A percentile compares a stretch with the other conserved stretches of the same genome.
These are phyloP conservation scores for Penicillium sp. DNA, from an alignment of 2,329 filamentous ascomycete genomes.

Conservation along the genomic window DNA sequence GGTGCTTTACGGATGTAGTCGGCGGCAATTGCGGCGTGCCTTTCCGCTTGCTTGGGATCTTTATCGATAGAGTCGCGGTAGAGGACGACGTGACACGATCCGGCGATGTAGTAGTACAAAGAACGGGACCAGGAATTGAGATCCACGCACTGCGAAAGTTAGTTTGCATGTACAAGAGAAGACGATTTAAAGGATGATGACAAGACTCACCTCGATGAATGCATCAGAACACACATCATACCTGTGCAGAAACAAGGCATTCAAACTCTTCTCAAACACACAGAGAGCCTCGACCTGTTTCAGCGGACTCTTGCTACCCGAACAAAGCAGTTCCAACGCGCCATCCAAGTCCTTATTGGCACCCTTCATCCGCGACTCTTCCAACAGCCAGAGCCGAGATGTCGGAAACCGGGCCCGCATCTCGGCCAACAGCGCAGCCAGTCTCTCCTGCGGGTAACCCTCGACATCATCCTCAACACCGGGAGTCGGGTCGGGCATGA, in stretches of 20 bases:
- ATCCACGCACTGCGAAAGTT: conserved; percentile 54
- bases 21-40: conserved; percentile 60
- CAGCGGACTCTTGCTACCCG: conserved; percentile 62
- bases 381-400: conserved; percentile 78
- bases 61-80: conserved; percentile 54
- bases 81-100: conserved; percentile 69
- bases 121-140: conserved; percentile 88
- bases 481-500: conserved; percentile 56
- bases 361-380: conserved; percentile 73
- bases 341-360: conserved; percentile 61
- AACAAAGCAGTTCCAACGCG: conserved; percentile 61
- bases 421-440: conserved; percentile 60
- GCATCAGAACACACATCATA: conserved; percentile 68
- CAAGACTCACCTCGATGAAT: conserved; percentile 57
- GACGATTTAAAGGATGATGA: too few relatives aligned
- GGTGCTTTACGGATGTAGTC: conserved; percentile 68
- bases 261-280: conserved; percentile 76
- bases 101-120: conserved; percentile 85
- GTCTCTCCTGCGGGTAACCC: conserved; percentile 66
- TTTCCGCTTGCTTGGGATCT: conserved; percentile 44
- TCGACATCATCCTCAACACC: conserved; percentile 53
- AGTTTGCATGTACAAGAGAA: not conserved
- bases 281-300: conserved; percentile 83
- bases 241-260: conserved; percentile 71
- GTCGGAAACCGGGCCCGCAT: conserved; percentile 77